phyloP scores from a whole-genome alignment of 23 red algal species.

The Gracilaria vermiculophylla region DNA sequence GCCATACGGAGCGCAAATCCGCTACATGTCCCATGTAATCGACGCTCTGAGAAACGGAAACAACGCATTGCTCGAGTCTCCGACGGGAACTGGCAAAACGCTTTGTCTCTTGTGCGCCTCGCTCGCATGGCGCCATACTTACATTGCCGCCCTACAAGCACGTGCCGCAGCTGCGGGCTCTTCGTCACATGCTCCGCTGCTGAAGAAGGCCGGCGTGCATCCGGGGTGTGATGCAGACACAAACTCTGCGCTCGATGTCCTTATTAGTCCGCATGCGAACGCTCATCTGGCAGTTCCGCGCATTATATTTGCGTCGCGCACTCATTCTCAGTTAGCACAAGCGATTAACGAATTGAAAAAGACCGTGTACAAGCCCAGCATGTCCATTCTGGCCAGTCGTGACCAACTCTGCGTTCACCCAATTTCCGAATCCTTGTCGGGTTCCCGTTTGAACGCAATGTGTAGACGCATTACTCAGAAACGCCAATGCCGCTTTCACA shows the following conservation, averaged over 20 bases:
- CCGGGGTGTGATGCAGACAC: neutral
- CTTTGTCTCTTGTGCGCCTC: constrained; percentile 86
- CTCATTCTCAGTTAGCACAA: constrained; percentile 91
- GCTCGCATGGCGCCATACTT: constrained; percentile 83
- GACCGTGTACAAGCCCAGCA: constrained; percentile 68
- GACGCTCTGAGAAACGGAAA: constrained; percentile 63
- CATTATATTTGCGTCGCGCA: constrained; percentile 92
- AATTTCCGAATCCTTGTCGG: constrained; percentile 42
- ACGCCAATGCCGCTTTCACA: constrained; percentile 46
- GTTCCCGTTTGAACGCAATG: constrained; percentile 54
- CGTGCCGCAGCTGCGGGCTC: neutral
- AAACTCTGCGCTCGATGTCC: constrained; percentile 27
- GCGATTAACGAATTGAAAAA: constrained; percentile 83
- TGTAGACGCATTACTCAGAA: constrained; percentile 69
- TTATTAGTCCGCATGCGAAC: constrained; percentile 22
- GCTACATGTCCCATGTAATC: constrained; percentile 93
- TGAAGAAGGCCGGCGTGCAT: constrained; percentile 15
- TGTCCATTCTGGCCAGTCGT: constrained; percentile 79
- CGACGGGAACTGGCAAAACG: constrained; percentile 98
- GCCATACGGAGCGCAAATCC: constrained; percentile 86
- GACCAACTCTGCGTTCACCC: constrained; percentile 93
- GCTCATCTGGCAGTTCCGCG: constrained; percentile 66
- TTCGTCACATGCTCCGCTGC: neutral
- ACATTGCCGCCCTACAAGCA: constrained; percentile 52
- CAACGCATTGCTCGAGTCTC: constrained; percentile 95